A percentile compares a stretch with the other conserved stretches of the same genome.
Conservation (phyloP, 805 yeast species). For the Kodamaea laetipori region DNA sequence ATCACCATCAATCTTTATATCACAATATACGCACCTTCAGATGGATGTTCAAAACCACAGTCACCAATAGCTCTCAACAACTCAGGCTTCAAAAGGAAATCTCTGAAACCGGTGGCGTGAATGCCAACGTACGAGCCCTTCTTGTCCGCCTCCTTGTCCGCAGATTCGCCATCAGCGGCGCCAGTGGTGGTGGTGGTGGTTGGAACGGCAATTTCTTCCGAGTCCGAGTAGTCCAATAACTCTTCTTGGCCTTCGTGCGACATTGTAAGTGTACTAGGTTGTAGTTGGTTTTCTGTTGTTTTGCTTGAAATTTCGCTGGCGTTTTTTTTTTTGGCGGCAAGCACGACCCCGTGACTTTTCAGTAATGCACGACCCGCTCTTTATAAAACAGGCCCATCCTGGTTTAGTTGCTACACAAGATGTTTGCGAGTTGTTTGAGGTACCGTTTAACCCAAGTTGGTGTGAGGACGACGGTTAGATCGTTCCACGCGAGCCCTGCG, state of each 20-base stretch:
- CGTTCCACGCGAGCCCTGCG: not conserved
- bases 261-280: too few species aligned
- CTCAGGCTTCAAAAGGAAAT: conserved; percentile 95
- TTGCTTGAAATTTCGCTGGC: conserved; percentile 8
- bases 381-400: not conserved
- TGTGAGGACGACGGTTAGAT: conserved; percentile 1
- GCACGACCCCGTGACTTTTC: conserved; percentile 4
- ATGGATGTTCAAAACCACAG: conserved; percentile 99
- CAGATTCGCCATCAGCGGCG: conserved; percentile 44
- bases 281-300: conserved; percentile 8
- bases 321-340: not conserved
- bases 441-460: not conserved
- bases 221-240: conserved; percentile 96
- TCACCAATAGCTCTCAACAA: conserved; percentile 96
- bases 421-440: conserved; percentile 4
- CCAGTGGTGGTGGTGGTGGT: conserved; percentile 49
- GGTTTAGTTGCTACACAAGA: not conserved
- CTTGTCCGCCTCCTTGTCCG: conserved; percentile 69
- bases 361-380: not conserved
- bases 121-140: conserved; percentile 98
- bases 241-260: conserved; percentile 99
- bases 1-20: not conserved
- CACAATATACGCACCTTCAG: conserved; percentile 76
- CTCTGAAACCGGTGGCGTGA: conserved; percentile 98
- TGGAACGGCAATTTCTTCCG: conserved; percentile 86